phyloP scores from a whole-genome alignment of 2,329 filamentous ascomycete genomes.

The Fusarium verticillioides region DNA sequence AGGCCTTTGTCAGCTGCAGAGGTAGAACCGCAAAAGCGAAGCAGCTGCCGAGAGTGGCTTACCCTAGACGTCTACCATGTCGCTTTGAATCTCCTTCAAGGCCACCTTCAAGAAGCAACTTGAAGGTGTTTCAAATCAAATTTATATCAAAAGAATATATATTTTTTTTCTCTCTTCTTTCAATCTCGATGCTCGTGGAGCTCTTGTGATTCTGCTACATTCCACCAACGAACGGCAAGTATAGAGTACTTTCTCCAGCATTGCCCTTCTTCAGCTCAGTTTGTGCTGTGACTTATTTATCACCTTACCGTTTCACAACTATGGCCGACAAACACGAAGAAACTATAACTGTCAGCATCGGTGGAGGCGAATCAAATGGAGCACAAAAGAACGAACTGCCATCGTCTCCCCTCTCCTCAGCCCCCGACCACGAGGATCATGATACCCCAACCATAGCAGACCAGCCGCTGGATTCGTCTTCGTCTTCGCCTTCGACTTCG shows the following conservation, averaged over 20 bases:
- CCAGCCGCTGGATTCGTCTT: conserved; percentile 19
- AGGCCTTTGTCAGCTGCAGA: conserved; percentile 2
- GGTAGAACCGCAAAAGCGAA: not conserved
- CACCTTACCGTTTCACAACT: not conserved
- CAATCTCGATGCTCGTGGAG: not conserved
- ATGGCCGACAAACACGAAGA: conserved; percentile 9
- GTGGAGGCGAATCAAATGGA: not conserved
- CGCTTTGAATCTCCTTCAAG: not conserved
- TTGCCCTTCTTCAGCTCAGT: too few species aligned
- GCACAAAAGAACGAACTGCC: not conserved
- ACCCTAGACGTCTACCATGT: conserved; percentile 18
- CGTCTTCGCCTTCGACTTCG: not conserved
- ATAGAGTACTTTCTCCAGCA: not conserved
- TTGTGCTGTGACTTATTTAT: too few species aligned
- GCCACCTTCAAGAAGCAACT: not conserved
- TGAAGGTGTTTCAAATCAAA: not conserved
- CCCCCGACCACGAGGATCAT: not conserved
- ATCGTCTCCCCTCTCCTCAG: conserved; percentile 33
- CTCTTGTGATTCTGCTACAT: not conserved
- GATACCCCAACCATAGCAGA: conserved; percentile 1
- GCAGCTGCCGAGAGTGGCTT: not conserved
- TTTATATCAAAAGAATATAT: too few species aligned
- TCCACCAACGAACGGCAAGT: not conserved
- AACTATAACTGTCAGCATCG: not conserved
- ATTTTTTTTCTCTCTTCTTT: not conserved